Evolutionary conservation across 1,284 basidiomycete genomes (phyloP).

Genomic region (Pulveroboletus sp.): DNA sequence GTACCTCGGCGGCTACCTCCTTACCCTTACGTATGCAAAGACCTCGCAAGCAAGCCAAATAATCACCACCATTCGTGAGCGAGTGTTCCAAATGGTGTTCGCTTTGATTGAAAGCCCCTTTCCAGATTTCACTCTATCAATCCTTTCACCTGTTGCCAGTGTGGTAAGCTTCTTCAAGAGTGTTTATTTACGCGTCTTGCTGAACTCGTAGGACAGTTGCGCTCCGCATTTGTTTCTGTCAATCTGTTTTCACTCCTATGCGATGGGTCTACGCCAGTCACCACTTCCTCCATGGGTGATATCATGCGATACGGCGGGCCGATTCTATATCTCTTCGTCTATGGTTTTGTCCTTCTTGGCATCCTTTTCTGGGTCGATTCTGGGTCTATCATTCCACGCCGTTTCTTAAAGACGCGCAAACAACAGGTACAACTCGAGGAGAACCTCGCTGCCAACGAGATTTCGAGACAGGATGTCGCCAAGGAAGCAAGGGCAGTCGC

Average conservation of each 20-base stretch:
- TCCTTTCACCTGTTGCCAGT: conserved; percentile 70
- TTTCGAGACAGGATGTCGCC: conserved; percentile 48
- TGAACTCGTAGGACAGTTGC: conserved; percentile 39
- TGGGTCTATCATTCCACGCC: conserved; percentile 47
- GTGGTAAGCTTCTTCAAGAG: conserved; percentile 48
- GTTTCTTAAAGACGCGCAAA: conserved; percentile 22
- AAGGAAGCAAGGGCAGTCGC: conserved; percentile 54
- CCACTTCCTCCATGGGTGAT: conserved; percentile 47
- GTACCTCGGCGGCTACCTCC: conserved; percentile 65
- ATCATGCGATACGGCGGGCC: conserved; percentile 73
- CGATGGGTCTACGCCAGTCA: conserved; percentile 53
- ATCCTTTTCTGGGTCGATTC: conserved; percentile 66
- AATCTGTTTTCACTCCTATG: conserved; percentile 80
- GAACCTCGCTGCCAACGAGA: conserved; percentile 15
- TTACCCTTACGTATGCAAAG: conserved; percentile 71
- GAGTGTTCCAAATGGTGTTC: background rate
- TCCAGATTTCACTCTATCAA: conserved; percentile 63
- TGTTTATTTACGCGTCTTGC: background rate
- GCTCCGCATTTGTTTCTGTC: conserved; percentile 70
- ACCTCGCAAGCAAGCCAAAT: conserved; percentile 53
- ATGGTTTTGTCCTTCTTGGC: conserved; percentile 52
- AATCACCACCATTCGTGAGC: conserved; percentile 60
- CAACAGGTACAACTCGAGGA: conserved; percentile 10
- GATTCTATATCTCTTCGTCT: conserved; percentile 70
- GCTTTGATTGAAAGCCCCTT: background rate